Conservation (phyloP, 2,329 filamentous ascomycete genomes). For the Anthostomella pinea region DNA sequence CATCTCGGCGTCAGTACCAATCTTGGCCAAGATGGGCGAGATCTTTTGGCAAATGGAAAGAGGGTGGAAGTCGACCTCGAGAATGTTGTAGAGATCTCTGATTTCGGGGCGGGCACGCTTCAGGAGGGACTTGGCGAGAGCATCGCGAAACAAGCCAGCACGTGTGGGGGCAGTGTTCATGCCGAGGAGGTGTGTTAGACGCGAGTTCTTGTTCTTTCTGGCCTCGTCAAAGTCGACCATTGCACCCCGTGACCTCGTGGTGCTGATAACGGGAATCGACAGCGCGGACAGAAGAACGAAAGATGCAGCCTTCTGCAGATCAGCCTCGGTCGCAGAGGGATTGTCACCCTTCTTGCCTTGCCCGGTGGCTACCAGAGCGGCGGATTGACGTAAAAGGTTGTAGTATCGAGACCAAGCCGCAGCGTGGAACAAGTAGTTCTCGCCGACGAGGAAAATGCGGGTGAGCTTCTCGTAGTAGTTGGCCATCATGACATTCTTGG, state of each 20-base stretch:
- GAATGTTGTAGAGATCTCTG: constrained; percentile 94
- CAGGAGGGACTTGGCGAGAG: constrained; percentile 88
- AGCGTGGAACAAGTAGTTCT: constrained; percentile 99
- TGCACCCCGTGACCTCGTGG: constrained; percentile 89
- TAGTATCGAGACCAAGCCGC: constrained; percentile 98
- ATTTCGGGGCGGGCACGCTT: constrained; percentile 94
- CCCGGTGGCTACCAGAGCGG: constrained; percentile 75
- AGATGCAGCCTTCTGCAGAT: constrained; percentile 90
- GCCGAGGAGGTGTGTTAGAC: constrained; percentile 90
- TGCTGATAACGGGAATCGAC: constrained; percentile 99
- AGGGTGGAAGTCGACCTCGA: constrained; percentile 98
- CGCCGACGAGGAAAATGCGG: constrained; percentile 95
- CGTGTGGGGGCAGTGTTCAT: constrained; percentile 89
- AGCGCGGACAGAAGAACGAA: constrained; percentile 94
- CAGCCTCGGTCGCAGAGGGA: constrained; percentile 81
- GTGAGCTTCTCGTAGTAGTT: constrained; percentile 99
- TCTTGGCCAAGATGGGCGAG: constrained; percentile 89
- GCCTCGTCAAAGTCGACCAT: constrained; percentile 96
- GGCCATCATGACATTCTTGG: constrained; percentile 99
- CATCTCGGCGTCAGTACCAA: constrained; percentile 92
- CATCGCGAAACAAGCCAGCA: constrained; percentile 90
- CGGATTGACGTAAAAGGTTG: constrained; percentile 89
- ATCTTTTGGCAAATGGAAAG: constrained; percentile 99
- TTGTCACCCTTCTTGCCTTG: constrained; percentile 94
- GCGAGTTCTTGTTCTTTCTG: constrained; percentile 97